Base-by-base conservation (phyloP, 352 stramenopile species). In the Phytophthora hybrid region DNA sequence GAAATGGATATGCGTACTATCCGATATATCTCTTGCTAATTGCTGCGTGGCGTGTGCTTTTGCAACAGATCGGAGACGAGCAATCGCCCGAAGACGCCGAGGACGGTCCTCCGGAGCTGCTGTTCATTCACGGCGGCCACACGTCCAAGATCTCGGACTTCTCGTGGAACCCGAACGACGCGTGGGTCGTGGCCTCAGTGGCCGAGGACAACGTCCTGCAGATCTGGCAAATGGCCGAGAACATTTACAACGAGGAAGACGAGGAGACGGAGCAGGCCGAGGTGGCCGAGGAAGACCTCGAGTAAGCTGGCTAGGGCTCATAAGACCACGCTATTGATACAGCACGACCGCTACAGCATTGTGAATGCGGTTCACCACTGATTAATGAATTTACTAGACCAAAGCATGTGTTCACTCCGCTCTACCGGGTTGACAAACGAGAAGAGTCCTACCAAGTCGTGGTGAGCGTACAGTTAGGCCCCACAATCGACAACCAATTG, bases 191-290 rank as follows among this genome's bases (percentile, higher is more conserved):
- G 49, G 96, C 98, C 1, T 98, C 91, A 46, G 98, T 99, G 10
- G 96, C 97, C 23, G 98, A 99, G 77, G 98, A 99, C 84, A 99
- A 99, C 81, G 93, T 99, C 32, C 80, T 99, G 39, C 98, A 99
- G 83, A 97, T 99, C 66, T 99, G 98, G 97, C 90, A 98, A 76
- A 98, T 99, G 89, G 95, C 96, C 16, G 97, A 99, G 80, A 98
- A 99, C 92, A 98, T 99, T 85, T 99, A 99, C 91, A 95, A 95
- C 58, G 95, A 98, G 59, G 95, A 97, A 69, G 94, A 90, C 34
- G 92, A 97, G 6, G 77, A 84, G 55, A 77, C 69, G 37, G 82
- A 89, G 47, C 76, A 83, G 49, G 82, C 87, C 34, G 88, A 92
- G 6, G 81, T 94, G 57, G 82, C 82, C 18, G 88, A 95, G 49